phyloP scores from a whole-genome alignment of 768 basidiomycete species.

The Mrakia hoshinonis region DNA sequence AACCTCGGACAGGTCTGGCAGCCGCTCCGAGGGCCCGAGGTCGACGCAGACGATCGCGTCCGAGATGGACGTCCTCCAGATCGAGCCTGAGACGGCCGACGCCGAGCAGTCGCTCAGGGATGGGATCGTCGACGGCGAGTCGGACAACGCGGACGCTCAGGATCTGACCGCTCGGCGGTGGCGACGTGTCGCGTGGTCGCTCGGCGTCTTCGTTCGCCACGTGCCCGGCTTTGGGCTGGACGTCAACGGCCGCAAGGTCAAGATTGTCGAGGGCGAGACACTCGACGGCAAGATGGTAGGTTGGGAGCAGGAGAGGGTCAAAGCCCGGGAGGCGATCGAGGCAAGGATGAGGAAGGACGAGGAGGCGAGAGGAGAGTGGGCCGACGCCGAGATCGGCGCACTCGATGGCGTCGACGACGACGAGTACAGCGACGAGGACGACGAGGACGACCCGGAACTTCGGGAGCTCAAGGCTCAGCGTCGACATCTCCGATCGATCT shows the following conservation, averaged over 20 bases:
- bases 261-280: constrained; percentile 57
- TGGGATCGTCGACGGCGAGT: constrained; percentile 73
- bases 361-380: constrained; percentile 41
- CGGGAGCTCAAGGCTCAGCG: constrained; percentile 56
- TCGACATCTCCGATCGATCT: constrained; percentile 22
- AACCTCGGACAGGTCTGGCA: background rate
- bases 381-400: constrained; percentile 15
- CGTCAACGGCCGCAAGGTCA: constrained; percentile 40
- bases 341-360: constrained; percentile 35
- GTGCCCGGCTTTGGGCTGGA: constrained; percentile 66
- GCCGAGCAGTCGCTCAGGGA: constrained; percentile 45
- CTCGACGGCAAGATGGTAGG: constrained; percentile 47
- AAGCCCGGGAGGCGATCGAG: background rate
- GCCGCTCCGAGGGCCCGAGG: constrained; percentile 25
- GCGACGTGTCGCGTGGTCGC: constrained; percentile 64
- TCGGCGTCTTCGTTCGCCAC: constrained; percentile 55
- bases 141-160: constrained; percentile 48
- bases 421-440: constrained; percentile 43
- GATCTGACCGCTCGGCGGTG: constrained; percentile 54
- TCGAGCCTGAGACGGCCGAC: constrained; percentile 45
- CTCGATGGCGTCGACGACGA: constrained; percentile 33
- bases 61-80: constrained; percentile 73
- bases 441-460: constrained; percentile 46
- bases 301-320: constrained; percentile 53
- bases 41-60: constrained; percentile 41